phyloP scores from a whole-genome alignment of 1,284 basidiomycete species.

The Trichosporon ovoides region DNA sequence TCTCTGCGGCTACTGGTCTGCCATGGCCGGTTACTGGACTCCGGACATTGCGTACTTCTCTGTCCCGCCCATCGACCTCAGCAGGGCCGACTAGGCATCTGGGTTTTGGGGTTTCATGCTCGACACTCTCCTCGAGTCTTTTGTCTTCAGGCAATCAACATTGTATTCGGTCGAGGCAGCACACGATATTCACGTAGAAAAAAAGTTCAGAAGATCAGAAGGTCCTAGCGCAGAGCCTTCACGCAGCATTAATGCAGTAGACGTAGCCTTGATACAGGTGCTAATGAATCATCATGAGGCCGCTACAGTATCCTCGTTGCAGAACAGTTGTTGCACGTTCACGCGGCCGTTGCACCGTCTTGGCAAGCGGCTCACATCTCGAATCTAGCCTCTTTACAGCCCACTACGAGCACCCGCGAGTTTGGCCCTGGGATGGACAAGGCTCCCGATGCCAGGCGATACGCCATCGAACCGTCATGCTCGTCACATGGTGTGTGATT shows the following conservation, averaged over 20 bases:
- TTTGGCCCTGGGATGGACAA: too few relatives aligned
- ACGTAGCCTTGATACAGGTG: not conserved
- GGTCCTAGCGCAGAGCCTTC: not conserved
- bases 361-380: too few relatives aligned
- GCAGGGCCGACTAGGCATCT: slow-evolving; percentile 3
- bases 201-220: not conserved
- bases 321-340: too few relatives aligned
- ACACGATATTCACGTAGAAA: not conserved
- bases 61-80: slow-evolving; percentile 10
- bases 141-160: not conserved
- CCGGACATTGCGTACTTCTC: slow-evolving; percentile 17
- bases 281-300: not conserved
- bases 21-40: slow-evolving; percentile 21
- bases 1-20: slow-evolving; percentile 18
- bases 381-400: too few relatives aligned
- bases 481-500: too few relatives aligned
- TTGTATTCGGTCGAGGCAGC: not conserved
- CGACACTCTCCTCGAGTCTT: not conserved
- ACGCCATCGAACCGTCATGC: too few relatives aligned
- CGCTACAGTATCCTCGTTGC: not conserved
- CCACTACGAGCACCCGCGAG: too few relatives aligned
- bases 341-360: too few relatives aligned
- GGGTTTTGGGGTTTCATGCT: not conserved
- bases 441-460: too few relatives aligned
- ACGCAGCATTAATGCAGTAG: not conserved